Evolutionary conservation across 495 filamentous ascomycete species (phyloP).

Genomic region (Ramalina intermedia): DNA sequence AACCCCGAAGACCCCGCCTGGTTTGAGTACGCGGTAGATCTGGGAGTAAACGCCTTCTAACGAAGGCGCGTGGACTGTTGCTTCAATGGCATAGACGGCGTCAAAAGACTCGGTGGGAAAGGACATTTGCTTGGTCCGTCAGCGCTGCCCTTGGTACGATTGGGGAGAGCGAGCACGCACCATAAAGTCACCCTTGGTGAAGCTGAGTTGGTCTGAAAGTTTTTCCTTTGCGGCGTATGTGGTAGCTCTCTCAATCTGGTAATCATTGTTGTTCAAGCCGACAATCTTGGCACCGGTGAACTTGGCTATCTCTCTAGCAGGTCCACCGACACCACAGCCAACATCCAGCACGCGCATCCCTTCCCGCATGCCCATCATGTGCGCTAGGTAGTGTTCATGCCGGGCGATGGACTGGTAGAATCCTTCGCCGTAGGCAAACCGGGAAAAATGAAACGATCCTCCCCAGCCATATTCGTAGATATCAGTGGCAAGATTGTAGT

Average conservation of each 20-base stretch:
- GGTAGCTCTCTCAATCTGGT: conserved; percentile 92
- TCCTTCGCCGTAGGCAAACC: conserved; percentile 74
- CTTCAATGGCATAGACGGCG: conserved; percentile 95
- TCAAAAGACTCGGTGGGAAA: conserved; percentile 89
- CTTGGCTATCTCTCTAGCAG: conserved; percentile 92
- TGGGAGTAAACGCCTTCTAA: conserved; percentile 91
- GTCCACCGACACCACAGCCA: conserved; percentile 93
- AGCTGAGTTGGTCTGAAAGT: conserved; percentile 66
- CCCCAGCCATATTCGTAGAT: conserved; percentile 97
- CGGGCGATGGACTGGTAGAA: conserved; percentile 92
- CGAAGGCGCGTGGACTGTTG: conserved; percentile 87
- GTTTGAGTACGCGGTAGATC: conserved; percentile 92
- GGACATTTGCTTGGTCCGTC: conserved; percentile 68
- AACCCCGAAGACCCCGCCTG: conserved; percentile 89
- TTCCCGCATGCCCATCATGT: conserved; percentile 71
- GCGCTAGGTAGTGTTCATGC: conserved; percentile 95
- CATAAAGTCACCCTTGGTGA: conserved; percentile 98
- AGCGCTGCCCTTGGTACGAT: neutral
- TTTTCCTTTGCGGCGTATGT: conserved; percentile 72
- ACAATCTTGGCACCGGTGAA: conserved; percentile 84
- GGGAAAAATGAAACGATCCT: conserved; percentile 93
- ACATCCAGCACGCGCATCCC: conserved; percentile 90
- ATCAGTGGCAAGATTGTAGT: conserved; percentile 97
- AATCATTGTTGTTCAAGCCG: conserved; percentile 98
- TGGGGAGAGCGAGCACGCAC: conserved; percentile 24